Evolutionary conservation across 1,284 basidiomycete genomes (phyloP).

Genomic region (Peniophora sp.): DNA sequence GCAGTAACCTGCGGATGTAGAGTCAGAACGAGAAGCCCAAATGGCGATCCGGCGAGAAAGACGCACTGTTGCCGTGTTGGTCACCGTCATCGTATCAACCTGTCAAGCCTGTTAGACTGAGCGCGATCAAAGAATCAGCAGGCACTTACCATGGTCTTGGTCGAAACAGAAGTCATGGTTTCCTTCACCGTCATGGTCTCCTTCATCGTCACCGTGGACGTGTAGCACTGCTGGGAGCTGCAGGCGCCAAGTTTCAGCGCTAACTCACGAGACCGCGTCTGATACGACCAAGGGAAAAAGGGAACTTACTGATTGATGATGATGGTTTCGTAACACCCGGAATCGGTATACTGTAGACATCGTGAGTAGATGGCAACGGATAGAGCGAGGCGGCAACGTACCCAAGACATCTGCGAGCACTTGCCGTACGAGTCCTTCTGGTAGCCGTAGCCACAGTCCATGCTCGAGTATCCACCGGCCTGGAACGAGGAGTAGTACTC

Average conservation of each 20-base stretch:
- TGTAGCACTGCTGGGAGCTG: slow-evolving; percentile 7
- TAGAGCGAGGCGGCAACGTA: slow-evolving; percentile 20
- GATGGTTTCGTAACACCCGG: slow-evolving; percentile 62
- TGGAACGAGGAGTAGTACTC: slow-evolving; percentile 41
- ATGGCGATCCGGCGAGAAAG: no score
- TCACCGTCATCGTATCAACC: background rate
- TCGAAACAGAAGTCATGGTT: slow-evolving; percentile 16
- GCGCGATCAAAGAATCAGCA: no score
- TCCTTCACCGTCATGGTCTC: slow-evolving; percentile 25
- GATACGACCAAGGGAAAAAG: no score
- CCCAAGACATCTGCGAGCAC: slow-evolving; percentile 50
- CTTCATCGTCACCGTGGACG: slow-evolving; percentile 6
- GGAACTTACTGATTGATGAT: slow-evolving; percentile 45
- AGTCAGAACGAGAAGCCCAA: no score
- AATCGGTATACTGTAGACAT: slow-evolving; percentile 23
- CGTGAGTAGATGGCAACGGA: background rate
- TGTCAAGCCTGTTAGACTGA: no score
- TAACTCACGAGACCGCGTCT: background rate
- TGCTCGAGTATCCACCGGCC: slow-evolving; percentile 51
- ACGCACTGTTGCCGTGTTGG: slow-evolving; percentile 18
- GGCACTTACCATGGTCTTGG: background rate
- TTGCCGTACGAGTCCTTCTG: slow-evolving; percentile 44
- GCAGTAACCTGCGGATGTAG: slow-evolving; percentile 15
- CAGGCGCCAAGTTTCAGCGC: slow-evolving; percentile 1
- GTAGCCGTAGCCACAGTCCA: slow-evolving; percentile 64